Percentiles rank a stretch among this genome's conserved stretches.
These are phyloP conservation scores for Daucus carota DNA, from an alignment of 129 eudicot genomes.

Conservation along the genomic window DNA sequence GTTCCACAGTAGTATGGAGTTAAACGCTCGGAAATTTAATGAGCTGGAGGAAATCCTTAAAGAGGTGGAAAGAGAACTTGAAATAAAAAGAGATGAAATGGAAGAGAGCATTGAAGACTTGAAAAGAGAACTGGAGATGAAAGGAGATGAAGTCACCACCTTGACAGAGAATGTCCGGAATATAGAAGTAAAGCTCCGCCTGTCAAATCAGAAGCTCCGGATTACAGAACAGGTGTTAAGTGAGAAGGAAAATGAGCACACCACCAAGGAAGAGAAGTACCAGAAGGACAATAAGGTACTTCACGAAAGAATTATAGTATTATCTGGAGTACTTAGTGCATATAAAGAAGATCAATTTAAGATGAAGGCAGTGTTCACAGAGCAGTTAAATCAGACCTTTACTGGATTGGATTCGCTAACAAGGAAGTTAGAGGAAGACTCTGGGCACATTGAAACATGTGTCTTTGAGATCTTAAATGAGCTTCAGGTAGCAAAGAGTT, in stretches of 20 bases:
- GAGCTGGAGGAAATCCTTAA: conserved; percentile 59
- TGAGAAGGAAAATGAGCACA: conserved; percentile 58
- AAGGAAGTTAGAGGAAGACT: conserved; percentile 76
- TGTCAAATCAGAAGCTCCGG: conserved; percentile 77
- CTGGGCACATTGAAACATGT: conserved; percentile 54
- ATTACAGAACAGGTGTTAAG: conserved; percentile 71
- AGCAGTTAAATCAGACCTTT: conserved; percentile 37
- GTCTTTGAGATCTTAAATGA: conserved; percentile 56
- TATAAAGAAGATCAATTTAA: conserved; percentile 50
- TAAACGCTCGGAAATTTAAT: conserved; percentile 31
- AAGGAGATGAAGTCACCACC: conserved; percentile 59
- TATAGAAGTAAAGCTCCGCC: conserved; percentile 75
- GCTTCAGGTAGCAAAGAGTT: conserved; percentile 43
- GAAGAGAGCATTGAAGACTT: conserved; percentile 75
- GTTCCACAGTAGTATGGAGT: conserved; percentile 20
- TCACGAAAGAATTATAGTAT: conserved; percentile 33
- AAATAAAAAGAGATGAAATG: conserved; percentile 50
- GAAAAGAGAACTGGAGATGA: conserved; percentile 62
- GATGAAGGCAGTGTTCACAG: conserved; percentile 33
- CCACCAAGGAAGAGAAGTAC: conserved; percentile 41
- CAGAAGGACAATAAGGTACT: conserved; percentile 60
- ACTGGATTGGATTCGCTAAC: conserved; percentile 5
- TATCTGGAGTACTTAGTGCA: conserved; percentile 30
- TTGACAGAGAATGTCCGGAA: conserved; percentile 58
- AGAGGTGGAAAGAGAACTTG: conserved; percentile 70